Base-by-base conservation (phyloP, 2,329 filamentous ascomycete genomes). In the Neofusicoccum kwambonambiense region DNA sequence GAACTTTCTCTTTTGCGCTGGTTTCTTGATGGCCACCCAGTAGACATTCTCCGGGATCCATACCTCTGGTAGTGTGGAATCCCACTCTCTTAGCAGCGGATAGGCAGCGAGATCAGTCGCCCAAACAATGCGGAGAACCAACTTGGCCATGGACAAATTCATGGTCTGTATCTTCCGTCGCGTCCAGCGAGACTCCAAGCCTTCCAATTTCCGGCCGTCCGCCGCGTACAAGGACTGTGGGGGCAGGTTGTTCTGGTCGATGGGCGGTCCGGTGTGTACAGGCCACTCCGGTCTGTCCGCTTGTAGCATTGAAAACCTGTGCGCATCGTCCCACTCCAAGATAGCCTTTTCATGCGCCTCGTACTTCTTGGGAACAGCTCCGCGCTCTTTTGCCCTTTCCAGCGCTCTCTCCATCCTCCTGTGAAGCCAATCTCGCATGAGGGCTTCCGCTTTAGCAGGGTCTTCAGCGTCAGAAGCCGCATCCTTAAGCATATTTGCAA, bases 181-280 rank as follows among this genome's bases (percentile, higher is more conserved):
- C 0, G 71, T 74, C 69, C 77, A 79, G 41, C 73, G 69, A 42
- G 67, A 72, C 9, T 70, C 66, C 37, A 75, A 67, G 0, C 75
- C 74, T 17, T 71, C 74, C 41, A 66, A 54, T 15, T 77, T 78
- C 13, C 70, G 61, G 8, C 62, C 17, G n/a, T 76, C 72, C 0
- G 70, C 62, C 2, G 81, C 78, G 71, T 80, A 83, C 31, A 82
- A 69, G 3, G 80, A 83, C 62, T 82, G 78, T 3, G 81, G 81
- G 7, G 80, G 76, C 27, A 82, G 68, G 62, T 76, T 68, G 35
- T 74, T 65, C 3, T 67, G 68, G 13, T 72, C 66, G 39, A 78
- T 54, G 3, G 65, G 62, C 15, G 69, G 68, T 2, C 78, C 79
- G 15, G 79, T 81, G 64, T 80, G 82, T 9, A 71, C 42, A 8